Base-by-base conservation (phyloP, 2,329 filamentous ascomycete species). In the Rhynchosporium agropyri region DNA sequence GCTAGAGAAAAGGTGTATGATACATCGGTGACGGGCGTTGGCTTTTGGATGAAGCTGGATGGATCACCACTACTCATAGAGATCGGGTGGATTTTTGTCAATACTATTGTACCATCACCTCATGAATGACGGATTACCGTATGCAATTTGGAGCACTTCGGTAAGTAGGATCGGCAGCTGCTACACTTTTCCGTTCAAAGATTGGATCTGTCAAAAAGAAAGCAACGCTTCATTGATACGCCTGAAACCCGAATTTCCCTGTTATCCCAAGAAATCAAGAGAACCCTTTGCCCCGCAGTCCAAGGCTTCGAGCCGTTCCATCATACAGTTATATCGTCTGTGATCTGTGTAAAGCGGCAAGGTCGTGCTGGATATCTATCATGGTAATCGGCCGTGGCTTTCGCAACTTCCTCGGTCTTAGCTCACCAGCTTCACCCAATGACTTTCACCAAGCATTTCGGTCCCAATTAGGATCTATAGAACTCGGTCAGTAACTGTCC, bases 391-490 rank as follows among this genome's bases (percentile, higher is more conserved):
- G 71, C 63, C 68, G 75, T 64, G 74, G 76, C 71, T 81, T 82
- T 67, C 74, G 77, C 61, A 81, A 74, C 70, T 79, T 81, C 63
- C 78, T 75, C 58, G 77, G 75, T 62, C 68, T 70, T 59, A 75
- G 74, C 60, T 65, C 50, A 26, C 67, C 70, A 42, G 53, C 48
- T 48, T 63, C 46, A 59, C 68, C 61, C 54, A 53, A 61, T 69
- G 61, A 62, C 42, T 64, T 71, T 86, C 82, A 95, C 91, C 91
- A 95, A 49, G 90, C 89, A 78, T 93, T 93, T 66, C 90, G 87
- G 79, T 97, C 92, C 92, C 92, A 97, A 79, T 91, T 92, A 26
- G 89, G 89, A 77, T 92, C 89, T 91, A 64, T 51, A 51, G 61
- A 46, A 28, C 33, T 7, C 15, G 43, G 48, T 67, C 69, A 68